Evolutionary conservation across 176 grass and related monocot genomes (phyloP), one percentile per base, ranked within the genome.

Genomic region (Elaeis guineensis): DNA sequence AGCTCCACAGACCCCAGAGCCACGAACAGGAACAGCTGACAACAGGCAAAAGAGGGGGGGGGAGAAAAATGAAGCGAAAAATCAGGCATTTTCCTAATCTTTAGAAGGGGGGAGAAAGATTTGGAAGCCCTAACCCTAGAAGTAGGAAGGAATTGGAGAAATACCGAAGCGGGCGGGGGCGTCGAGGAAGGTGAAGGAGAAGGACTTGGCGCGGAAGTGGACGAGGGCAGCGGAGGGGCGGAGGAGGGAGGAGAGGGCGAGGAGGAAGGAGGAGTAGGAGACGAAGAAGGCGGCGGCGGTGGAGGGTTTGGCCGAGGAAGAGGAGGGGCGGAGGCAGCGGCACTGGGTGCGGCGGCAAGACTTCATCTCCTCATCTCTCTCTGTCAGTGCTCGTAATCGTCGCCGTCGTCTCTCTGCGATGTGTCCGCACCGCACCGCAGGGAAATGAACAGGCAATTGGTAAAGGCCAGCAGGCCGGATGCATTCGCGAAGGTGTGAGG

Each of bases 121-220:
- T 12, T 2, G 35, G 1, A 56, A 14, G 20, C 17, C 54, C n/a
- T 29, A 30, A 50, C 64, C 62, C 9, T 35, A 52, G 54, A 63
- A 73, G 59, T 16, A 49, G 67, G 20, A 51, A 14, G 23, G 21
- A 15, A 14, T 8, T 16, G 21, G 61, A 5, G 29, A 54, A 44
- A 73, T 67, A 95, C 89, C 85, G 69, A 95, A 89, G 2, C 81
- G 81, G 9, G 89, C 89, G 20, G 89, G 80, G 61, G 89, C 84
- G 60, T 94, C 89, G 60, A 85, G 64, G 78, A 94, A 84, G 65
- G 69, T 75, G 80, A 80, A 89, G 44, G 86, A 81, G 52, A 84
- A 88, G 48, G 74, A 62, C 67, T 58, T 67, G 60, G 84, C 69
- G 66, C 71, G 64, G 56, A 94, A 75, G 48, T 75, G 84, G 71